Evolutionary conservation across 1,284 basidiomycete species (phyloP).

Genomic region (Microbotryum silenes-acaulis): DNA sequence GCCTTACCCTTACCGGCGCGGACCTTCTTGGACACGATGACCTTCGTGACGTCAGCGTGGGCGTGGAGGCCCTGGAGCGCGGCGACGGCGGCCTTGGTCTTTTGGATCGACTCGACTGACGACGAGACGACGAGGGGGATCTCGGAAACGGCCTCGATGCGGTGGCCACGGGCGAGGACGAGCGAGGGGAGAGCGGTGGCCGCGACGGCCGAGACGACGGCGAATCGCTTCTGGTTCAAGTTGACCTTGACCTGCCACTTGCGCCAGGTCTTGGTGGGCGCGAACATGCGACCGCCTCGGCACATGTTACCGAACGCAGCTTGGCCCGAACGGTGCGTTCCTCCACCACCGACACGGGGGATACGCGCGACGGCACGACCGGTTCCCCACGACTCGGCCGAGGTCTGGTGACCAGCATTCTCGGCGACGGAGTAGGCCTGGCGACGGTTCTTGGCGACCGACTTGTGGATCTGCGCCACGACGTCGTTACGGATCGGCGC

Average conservation of each 20-base stretch:
- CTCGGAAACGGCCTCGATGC: constrained; percentile 95
- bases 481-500: constrained; percentile 99
- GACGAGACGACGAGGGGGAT: constrained; percentile 86
- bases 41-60: constrained; percentile 92
- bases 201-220: constrained; percentile 93
- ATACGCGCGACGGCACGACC: constrained; percentile 99
- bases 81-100: constrained; percentile 96
- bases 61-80: constrained; percentile 86
- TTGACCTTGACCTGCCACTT: constrained; percentile 99
- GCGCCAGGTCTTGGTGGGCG: constrained; percentile 98
- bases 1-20: constrained; percentile 97
- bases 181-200: constrained; percentile 97
- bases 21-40: constrained; percentile 93
- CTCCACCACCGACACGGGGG: constrained; percentile 98
- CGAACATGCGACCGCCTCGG: constrained; percentile 99
- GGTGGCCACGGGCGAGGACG: constrained; percentile 97
- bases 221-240: constrained; percentile 98
- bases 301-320: constrained; percentile 99
- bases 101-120: constrained; percentile 75
- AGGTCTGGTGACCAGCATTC: constrained; percentile 99
- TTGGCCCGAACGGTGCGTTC: constrained; percentile 95
- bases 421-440: constrained; percentile 95
- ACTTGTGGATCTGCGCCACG: constrained; percentile 94
- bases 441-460: constrained; percentile 42
- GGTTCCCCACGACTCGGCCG: constrained; percentile 98